Conservation (phyloP, 257 asterid species). For the Capsicum baccatum region DNA sequence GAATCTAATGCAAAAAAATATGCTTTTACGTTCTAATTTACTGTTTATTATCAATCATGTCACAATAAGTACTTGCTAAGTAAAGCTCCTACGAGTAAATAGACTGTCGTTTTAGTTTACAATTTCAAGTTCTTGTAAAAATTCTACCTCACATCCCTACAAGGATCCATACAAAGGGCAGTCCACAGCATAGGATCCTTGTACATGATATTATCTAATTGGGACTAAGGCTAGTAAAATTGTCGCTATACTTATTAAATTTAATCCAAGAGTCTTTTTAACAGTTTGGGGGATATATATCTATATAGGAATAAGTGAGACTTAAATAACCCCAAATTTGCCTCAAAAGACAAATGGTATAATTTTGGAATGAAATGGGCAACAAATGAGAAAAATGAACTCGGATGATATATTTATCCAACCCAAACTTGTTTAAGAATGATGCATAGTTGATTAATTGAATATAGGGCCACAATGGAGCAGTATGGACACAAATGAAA, state of each 20-base stretch:
- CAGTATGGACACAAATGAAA: neutral
- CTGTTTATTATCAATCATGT: neutral
- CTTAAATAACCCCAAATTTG: neutral
- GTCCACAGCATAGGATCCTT: neutral
- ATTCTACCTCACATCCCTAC: neutral
- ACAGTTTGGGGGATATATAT: neutral
- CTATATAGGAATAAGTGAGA: neutral
- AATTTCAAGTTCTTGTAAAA: neutral
- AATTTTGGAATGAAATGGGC: neutral
- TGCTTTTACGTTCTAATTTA: no score
- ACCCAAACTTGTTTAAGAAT: neutral
- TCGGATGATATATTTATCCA: neutral
- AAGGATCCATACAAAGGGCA: neutral
- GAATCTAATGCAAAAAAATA: neutral
- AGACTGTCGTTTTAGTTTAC: neutral
- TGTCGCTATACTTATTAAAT: neutral
- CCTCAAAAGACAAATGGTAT: neutral
- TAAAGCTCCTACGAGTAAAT: neutral
- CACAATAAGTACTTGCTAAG: neutral
- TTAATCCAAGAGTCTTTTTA: neutral
- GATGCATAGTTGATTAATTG: neutral
- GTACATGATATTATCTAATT: neutral
- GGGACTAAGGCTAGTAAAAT: neutral
- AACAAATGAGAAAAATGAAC: neutral
- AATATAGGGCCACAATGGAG: neutral